phyloP scores from a whole-genome alignment of 2,329 filamentous ascomycete genomes.

The Sporothrix pseudoabietina region DNA sequence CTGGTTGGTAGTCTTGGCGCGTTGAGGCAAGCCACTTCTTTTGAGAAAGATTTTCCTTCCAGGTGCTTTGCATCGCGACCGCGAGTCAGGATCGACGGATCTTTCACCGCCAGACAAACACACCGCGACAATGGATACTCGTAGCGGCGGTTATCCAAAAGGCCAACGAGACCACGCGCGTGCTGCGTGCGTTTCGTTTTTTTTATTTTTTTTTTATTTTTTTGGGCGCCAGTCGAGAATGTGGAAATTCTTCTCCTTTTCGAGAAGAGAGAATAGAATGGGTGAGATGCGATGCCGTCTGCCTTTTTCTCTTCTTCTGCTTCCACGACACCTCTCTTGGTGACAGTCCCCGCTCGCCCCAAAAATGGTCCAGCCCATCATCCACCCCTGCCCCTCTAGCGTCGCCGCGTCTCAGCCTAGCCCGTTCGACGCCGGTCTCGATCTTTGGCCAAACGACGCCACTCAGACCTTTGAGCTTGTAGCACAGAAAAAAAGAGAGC shows the following conservation, averaged over 20 bases:
- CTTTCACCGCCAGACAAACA: neutral
- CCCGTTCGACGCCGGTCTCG: conserved; percentile 30
- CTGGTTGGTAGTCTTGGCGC: neutral
- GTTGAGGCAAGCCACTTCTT: neutral
- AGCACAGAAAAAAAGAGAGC: neutral
- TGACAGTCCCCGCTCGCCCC: neutral
- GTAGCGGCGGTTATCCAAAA: neutral
- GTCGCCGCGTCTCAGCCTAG: conserved; percentile 21
- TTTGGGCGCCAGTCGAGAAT: neutral
- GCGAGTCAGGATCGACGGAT: neutral
- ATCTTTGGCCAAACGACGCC: conserved; percentile 15
- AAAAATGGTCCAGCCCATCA: neutral
- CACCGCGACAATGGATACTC: neutral
- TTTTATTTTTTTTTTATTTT: no score
- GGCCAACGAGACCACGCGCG: neutral
- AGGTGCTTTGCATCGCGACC: neutral
- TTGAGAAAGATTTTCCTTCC: neutral
- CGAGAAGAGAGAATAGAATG: no score
- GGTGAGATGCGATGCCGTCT: no score
- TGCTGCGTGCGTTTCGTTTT: neutral
- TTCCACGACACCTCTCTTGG: neutral
- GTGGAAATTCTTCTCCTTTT: neutral
- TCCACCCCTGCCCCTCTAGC: neutral
- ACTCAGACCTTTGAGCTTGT: neutral
- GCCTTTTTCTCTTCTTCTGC: no score